Percentiles rank a stretch among this genome's conserved stretches.
Conservation (phyloP, 768 basidiomycete species). For the Calocybe gangraenosa region DNA sequence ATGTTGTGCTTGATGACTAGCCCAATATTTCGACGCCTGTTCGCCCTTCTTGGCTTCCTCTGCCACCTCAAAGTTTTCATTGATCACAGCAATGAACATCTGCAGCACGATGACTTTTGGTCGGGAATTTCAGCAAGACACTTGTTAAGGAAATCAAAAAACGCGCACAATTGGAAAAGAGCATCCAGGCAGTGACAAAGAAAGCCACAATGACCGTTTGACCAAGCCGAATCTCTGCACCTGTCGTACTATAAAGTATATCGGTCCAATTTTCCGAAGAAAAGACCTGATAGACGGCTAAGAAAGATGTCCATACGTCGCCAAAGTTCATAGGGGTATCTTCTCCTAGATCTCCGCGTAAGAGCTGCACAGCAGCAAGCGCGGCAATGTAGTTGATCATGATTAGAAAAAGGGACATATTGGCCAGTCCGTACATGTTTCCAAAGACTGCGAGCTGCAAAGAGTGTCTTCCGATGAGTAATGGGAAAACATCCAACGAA, state of each 20-base stretch:
- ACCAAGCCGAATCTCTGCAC: slow-evolving; percentile 56
- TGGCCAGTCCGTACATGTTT: slow-evolving; percentile 84
- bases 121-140: slow-evolving; percentile 1
- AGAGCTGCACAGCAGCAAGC: slow-evolving; percentile 75
- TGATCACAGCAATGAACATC: slow-evolving; percentile 97
- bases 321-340: slow-evolving; percentile 66
- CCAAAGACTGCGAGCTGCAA: slow-evolving; percentile 82
- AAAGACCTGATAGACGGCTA: slow-evolving; percentile 85
- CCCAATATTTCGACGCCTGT: slow-evolving; percentile 72
- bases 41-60: slow-evolving; percentile 84
- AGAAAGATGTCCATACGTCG: slow-evolving; percentile 78
- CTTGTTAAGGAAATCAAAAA: neutral
- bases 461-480: neutral
- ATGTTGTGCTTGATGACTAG: slow-evolving; percentile 48
- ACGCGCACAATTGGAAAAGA: slow-evolving; percentile 85
- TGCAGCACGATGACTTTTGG: slow-evolving; percentile 85
- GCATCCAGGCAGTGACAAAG: slow-evolving; percentile 79
- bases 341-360: slow-evolving; percentile 73
- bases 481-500: slow-evolving; percentile 1
- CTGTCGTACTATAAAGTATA: slow-evolving; percentile 58
- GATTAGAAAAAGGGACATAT: slow-evolving; percentile 90
- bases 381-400: slow-evolving; percentile 85
- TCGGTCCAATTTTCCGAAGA: slow-evolving; percentile 95
- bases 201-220: slow-evolving; percentile 69
- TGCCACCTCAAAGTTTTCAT: slow-evolving; percentile 91